These are phyloP conservation scores for Rhodotorula diobovata DNA, from an alignment of 768 basidiomycete genomes.

Conservation along the genomic window DNA sequence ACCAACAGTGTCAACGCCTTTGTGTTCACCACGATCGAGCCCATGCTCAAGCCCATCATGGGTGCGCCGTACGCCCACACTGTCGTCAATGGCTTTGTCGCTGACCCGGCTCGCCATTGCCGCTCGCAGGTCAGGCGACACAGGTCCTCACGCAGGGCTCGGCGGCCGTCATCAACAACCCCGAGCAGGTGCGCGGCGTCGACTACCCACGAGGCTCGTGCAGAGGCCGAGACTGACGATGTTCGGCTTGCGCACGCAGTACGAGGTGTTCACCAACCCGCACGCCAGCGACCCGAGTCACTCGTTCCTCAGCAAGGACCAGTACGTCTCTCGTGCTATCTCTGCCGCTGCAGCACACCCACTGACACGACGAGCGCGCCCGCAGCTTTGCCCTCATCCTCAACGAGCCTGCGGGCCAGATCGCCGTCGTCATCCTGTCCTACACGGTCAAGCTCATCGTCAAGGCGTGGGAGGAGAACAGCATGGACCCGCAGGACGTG, in stretches of 20 bases:
- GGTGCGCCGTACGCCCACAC: neutral
- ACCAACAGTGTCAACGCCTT: constrained; percentile 55
- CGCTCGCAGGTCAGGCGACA: constrained; percentile 58
- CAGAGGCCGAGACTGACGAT: neutral
- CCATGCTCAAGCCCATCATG: constrained; percentile 64
- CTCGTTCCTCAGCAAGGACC: constrained; percentile 32
- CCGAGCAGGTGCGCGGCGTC: constrained; percentile 57
- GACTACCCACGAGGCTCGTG: neutral
- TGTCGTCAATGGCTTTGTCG: too few relatives aligned
- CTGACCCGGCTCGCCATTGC: too few relatives aligned
- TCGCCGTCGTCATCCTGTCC: constrained; percentile 48
- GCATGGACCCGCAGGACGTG: constrained; percentile 23
- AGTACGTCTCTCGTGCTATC: constrained; percentile 47
- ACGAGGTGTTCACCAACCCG: constrained; percentile 71
- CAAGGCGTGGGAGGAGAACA: constrained; percentile 49
- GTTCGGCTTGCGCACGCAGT: neutral
- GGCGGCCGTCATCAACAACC: constrained; percentile 69
- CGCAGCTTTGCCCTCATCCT: constrained; percentile 58
- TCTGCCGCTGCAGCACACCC: neutral
- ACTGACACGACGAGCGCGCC: neutral
- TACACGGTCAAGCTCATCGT: constrained; percentile 50
- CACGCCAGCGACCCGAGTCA: constrained; percentile 53
- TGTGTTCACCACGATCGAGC: constrained; percentile 79
- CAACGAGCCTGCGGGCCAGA: constrained; percentile 45
- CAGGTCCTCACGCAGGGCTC: constrained; percentile 60